phyloP scores from a whole-genome alignment of 1,139 yeast species.

The Suhomyces taliae region DNA sequence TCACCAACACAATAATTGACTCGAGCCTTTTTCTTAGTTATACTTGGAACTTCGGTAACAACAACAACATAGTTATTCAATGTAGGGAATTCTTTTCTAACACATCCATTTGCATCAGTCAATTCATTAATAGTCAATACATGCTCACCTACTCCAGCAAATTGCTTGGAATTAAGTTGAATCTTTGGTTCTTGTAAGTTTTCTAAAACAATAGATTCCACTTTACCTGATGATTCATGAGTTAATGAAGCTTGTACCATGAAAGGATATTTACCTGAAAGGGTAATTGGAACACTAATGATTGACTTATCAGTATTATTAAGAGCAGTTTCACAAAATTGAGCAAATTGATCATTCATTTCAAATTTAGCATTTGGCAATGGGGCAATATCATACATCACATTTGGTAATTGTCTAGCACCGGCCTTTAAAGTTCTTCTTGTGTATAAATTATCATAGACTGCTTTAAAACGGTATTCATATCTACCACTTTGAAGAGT shows the following conservation, averaged over 20 bases:
- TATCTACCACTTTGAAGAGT: constrained; percentile 54
- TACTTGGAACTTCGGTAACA: constrained; percentile 76
- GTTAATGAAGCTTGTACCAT: constrained; percentile 51
- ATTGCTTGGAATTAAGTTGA: constrained; percentile 14
- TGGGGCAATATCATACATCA: constrained; percentile 61
- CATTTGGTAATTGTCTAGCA: constrained; percentile 33
- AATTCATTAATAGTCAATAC: constrained; percentile 56
- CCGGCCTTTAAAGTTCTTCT: constrained; percentile 34
- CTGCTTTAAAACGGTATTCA: constrained; percentile 57
- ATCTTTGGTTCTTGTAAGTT: constrained; percentile 18
- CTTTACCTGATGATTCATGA: constrained; percentile 33
- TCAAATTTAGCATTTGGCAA: constrained; percentile 60
- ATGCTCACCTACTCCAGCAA: constrained; percentile 49
- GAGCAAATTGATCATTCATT: constrained; percentile 45
- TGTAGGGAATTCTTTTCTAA: constrained; percentile 38
- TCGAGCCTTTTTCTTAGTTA: constrained; percentile 41
- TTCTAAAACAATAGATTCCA: constrained; percentile 14
- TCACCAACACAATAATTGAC: constrained; percentile 87
- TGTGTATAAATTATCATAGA: constrained; percentile 69
- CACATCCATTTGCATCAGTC: constrained; percentile 72
- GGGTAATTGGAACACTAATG: constrained; percentile 55
- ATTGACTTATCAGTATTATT: constrained; percentile 22
- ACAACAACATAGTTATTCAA: constrained; percentile 45
- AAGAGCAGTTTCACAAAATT: constrained; percentile 60
- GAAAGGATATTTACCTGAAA: constrained; percentile 69